Percentiles rank a stretch among this genome's conserved stretches.
Evolutionary conservation across 306 rosid species (phyloP).

Genomic region (Rosa lucieae): DNA sequence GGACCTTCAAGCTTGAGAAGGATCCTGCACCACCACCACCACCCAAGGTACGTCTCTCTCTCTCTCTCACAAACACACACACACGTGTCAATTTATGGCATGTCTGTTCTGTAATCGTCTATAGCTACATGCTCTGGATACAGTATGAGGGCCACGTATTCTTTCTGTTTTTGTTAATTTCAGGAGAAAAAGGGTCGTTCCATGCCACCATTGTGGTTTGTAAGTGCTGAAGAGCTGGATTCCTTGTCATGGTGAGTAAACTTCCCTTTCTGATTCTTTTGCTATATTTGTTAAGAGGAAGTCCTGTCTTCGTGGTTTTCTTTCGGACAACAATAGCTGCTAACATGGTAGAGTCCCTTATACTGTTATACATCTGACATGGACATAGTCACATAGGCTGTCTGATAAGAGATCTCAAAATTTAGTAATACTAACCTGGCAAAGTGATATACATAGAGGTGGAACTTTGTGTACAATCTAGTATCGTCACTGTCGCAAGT

Average conservation of each 20-base stretch:
- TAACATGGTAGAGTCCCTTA: background rate
- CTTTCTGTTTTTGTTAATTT: slow-evolving; percentile 31
- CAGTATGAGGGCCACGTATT: background rate
- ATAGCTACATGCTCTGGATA: background rate
- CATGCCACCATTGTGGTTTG: slow-evolving; percentile 69
- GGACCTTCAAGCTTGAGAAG: slow-evolving; percentile 46
- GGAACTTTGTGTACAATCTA: background rate
- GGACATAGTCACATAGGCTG: background rate
- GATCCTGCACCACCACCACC: slow-evolving; percentile 49
- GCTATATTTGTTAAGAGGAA: background rate
- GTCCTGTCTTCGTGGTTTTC: background rate
- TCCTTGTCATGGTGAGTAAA: slow-evolving; percentile 80
- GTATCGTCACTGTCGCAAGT: no score
- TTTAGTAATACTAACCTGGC: background rate
- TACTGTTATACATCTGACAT: background rate
- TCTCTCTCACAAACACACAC: background rate
- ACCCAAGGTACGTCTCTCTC: slow-evolving; percentile 55
- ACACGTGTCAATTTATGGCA: background rate
- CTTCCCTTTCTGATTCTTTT: background rate
- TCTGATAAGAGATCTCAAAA: background rate
- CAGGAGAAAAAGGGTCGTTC: slow-evolving; percentile 83
- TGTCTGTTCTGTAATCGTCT: background rate
- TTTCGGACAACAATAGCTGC: no score
- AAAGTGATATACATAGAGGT: background rate
- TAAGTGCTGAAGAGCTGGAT: slow-evolving; percentile 69